These are phyloP conservation scores for Perilla frutescens DNA, from an alignment of 257 asterid genomes.

Conservation along the genomic window DNA sequence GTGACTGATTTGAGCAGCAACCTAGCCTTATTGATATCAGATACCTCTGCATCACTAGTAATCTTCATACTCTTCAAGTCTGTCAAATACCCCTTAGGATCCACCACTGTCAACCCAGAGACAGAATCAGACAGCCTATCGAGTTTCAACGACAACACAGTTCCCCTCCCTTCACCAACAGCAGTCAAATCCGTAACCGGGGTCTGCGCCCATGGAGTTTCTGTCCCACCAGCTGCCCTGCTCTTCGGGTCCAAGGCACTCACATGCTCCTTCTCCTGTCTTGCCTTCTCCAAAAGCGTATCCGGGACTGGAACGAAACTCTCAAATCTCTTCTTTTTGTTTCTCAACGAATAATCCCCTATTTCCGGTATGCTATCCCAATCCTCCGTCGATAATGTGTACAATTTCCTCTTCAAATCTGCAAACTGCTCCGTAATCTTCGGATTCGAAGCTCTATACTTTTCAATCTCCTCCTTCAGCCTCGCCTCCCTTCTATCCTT, in stretches of 20 bases:
- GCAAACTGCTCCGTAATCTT: slow-evolving; percentile 94
- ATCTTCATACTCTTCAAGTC: slow-evolving; percentile 95
- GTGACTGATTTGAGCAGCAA: slow-evolving; percentile 79
- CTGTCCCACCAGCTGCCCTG: slow-evolving; percentile 80
- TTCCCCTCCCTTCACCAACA: slow-evolving; percentile 96
- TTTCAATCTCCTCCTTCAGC: slow-evolving; percentile 88
- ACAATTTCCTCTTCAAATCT: slow-evolving; percentile 81
- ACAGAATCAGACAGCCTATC: slow-evolving; percentile 88
- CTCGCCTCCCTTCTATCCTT: slow-evolving; percentile 95
- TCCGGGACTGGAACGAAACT: slow-evolving; percentile 92
- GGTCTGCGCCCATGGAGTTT: slow-evolving; percentile 88
- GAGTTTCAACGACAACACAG: slow-evolving; percentile 82
- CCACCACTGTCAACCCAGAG: slow-evolving; percentile 88
- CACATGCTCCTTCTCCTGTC: slow-evolving; percentile 95
- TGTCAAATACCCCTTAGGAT: slow-evolving; percentile 95
- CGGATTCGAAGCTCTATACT: slow-evolving; percentile 86
- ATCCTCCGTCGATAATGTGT: slow-evolving; percentile 62
- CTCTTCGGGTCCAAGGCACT: slow-evolving; percentile 88
- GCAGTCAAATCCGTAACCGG: slow-evolving; percentile 96
- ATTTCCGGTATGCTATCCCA: slow-evolving; percentile 96
- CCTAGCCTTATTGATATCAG: slow-evolving; percentile 92
- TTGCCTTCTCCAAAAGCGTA: slow-evolving; percentile 87
- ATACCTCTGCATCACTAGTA: slow-evolving; percentile 91
- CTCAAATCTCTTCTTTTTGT: slow-evolving; percentile 91
- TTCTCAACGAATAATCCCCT: slow-evolving; percentile 79